Evolutionary conservation across 2,329 filamentous ascomycete species (phyloP).

Genomic region (Epichloe gansuensis): DNA sequence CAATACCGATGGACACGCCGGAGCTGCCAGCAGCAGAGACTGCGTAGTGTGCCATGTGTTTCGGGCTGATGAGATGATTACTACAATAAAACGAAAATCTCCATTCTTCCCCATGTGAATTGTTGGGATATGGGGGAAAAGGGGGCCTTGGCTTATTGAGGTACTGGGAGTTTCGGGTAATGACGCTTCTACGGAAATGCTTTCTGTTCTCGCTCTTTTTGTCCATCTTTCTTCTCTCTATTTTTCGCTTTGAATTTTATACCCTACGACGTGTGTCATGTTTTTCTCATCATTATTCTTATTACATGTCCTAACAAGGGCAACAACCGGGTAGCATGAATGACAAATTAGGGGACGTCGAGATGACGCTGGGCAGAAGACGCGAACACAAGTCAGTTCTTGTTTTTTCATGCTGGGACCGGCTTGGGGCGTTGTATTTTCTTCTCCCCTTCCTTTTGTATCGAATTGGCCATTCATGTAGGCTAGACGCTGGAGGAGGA

Average conservation of each 20-base stretch:
- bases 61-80: not conserved
- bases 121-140: not conserved
- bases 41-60: constrained; percentile 8
- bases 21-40: constrained; percentile 17
- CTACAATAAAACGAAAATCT: not conserved
- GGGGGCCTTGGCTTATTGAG: not conserved
- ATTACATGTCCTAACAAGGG: not conserved
- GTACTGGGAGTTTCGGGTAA: constrained; percentile 9
- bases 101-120: too few relatives aligned
- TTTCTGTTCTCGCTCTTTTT: not conserved
- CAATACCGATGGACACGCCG: constrained; percentile 15
- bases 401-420: not conserved
- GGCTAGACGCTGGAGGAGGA: not conserved
- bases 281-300: not conserved
- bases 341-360: not conserved
- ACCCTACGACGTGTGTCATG: constrained; percentile 5
- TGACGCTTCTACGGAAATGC: constrained; percentile 5
- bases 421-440: not conserved
- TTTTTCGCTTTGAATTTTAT: constrained; percentile 3
- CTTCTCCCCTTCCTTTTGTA: not conserved
- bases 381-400: not conserved
- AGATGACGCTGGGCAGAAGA: not conserved
- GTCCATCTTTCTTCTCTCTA: not conserved
- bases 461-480: not conserved
- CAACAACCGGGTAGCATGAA: not conserved